These are phyloP conservation scores for Phellinidium pouzarii DNA, from an alignment of 1,284 basidiomycete genomes.

Conservation along the genomic window DNA sequence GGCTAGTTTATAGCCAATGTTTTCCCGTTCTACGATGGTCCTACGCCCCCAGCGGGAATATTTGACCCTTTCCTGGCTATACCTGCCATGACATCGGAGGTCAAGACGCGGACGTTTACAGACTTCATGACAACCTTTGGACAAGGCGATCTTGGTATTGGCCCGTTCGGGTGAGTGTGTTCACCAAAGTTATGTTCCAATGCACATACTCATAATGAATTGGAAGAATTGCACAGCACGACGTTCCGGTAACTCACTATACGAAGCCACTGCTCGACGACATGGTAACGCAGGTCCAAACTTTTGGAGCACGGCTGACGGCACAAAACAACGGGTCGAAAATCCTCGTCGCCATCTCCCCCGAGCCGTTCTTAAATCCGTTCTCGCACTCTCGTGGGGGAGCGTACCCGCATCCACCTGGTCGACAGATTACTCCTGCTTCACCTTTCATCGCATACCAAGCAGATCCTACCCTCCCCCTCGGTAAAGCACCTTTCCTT, in stretches of 20 bases:
- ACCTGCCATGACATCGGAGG: neutral
- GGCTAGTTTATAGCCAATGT: neutral
- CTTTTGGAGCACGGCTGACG: neutral
- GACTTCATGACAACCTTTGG: slow-evolving; percentile 12
- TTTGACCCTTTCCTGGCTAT: slow-evolving; percentile 9
- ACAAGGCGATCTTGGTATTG: slow-evolving; percentile 2
- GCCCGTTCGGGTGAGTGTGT: slow-evolving; percentile 11
- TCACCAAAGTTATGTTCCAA: neutral
- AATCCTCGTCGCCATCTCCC: slow-evolving; percentile 2
- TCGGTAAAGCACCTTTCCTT: slow-evolving; percentile 1
- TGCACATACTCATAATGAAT: neutral
- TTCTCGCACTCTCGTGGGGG: slow-evolving; percentile 11
- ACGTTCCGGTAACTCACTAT: slow-evolving; percentile 13
- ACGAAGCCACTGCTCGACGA: slow-evolving; percentile 12
- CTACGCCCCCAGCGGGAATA: slow-evolving; percentile 4
- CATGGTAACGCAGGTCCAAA: slow-evolving; percentile 10
- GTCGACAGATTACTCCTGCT: slow-evolving; percentile 4
- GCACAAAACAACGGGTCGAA: slow-evolving; percentile 7
- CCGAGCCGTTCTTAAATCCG: slow-evolving; percentile 5
- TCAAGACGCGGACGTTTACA: slow-evolving; percentile 3
- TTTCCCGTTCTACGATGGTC: slow-evolving; percentile 1
- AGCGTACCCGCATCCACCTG: slow-evolving; percentile 11
- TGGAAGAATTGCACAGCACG: slow-evolving; percentile 9
- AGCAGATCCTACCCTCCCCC: neutral
- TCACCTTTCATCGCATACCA: slow-evolving; percentile 1